Conservation (phyloP, 1,284 basidiomycete genomes). For the Schizophyllum amplum region DNA sequence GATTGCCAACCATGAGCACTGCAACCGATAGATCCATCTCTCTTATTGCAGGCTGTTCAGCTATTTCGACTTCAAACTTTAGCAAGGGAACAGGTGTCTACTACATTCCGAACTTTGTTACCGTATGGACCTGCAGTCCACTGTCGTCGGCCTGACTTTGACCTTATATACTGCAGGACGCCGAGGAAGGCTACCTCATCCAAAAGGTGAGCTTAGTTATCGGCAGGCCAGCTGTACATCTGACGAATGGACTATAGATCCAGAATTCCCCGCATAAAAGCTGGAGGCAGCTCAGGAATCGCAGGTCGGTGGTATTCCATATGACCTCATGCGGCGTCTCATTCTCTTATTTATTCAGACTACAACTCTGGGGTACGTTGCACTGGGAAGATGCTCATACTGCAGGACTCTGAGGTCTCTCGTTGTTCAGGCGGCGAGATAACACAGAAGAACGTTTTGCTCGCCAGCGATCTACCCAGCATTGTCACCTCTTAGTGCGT, state of each 20-base stretch:
- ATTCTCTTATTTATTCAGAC: constrained; percentile 30
- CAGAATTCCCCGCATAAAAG: constrained; percentile 68
- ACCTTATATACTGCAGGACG: constrained; percentile 22
- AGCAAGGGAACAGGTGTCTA: constrained; percentile 31
- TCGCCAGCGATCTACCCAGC: constrained; percentile 56
- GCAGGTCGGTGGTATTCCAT: constrained; percentile 44
- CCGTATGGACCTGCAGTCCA: constrained; percentile 21
- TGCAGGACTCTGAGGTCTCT: constrained; percentile 2
- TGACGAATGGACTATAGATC: constrained; percentile 39
- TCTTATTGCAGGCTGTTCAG: too few species aligned
- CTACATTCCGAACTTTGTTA: constrained; percentile 80
- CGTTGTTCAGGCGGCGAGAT: constrained; percentile 55
- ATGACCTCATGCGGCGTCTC: neutral
- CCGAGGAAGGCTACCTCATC: constrained; percentile 75
- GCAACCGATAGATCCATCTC: neutral
- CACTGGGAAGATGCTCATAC: neutral
- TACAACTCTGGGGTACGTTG: constrained; percentile 70
- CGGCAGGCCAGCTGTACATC: neutral
- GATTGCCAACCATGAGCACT: too few species aligned
- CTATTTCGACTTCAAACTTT: too few species aligned
- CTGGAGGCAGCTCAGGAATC: constrained; percentile 79
- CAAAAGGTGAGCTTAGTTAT: constrained; percentile 46
- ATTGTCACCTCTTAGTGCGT: constrained; percentile 55
- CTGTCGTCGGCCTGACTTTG: constrained; percentile 4
- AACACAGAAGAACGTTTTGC: constrained; percentile 48